Conservation (phyloP, 1,284 basidiomycete genomes). For the Pyrrhoderma noxium region DNA sequence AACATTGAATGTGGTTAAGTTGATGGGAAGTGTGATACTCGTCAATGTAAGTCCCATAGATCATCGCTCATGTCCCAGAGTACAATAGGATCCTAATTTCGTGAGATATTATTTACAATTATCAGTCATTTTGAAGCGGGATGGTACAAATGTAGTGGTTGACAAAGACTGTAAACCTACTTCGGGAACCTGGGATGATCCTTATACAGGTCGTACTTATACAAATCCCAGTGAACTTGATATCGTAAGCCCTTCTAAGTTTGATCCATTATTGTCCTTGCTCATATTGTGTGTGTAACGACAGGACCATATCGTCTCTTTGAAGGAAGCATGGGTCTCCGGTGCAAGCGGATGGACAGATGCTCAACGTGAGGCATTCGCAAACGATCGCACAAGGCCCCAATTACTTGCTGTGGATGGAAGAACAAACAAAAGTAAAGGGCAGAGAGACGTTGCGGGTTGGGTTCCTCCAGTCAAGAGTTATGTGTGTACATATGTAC, state of each 20-base stretch:
- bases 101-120: background rate
- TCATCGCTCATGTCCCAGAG: background rate
- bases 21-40: conserved; percentile 44
- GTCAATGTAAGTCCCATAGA: conserved; percentile 36
- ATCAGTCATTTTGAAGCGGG: conserved; percentile 45
- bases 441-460: conserved; percentile 35
- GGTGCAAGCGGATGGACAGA: conserved; percentile 44
- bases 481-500: conserved; percentile 41
- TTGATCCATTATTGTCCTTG: background rate
- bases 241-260: conserved; percentile 32
- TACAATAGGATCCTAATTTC: too few relatives aligned
- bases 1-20: too few relatives aligned
- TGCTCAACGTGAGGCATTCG: conserved; percentile 40
- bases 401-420: conserved; percentile 46
- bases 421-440: conserved; percentile 34
- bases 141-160: conserved; percentile 41
- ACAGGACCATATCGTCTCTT: conserved; percentile 46
- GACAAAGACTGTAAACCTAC: conserved; percentile 35
- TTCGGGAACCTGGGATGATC: conserved; percentile 46
- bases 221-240: conserved; percentile 40
- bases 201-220: conserved; percentile 40
- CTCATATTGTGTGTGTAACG: background rate
- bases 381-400: conserved; percentile 46
- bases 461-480: conserved; percentile 41
- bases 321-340: conserved; percentile 50